A percentile compares a stretch with the other conserved stretches of the same genome.
Evolutionary conservation across 768 basidiomycete genomes (phyloP).

Genomic region (Tricholoma flavovirens): DNA sequence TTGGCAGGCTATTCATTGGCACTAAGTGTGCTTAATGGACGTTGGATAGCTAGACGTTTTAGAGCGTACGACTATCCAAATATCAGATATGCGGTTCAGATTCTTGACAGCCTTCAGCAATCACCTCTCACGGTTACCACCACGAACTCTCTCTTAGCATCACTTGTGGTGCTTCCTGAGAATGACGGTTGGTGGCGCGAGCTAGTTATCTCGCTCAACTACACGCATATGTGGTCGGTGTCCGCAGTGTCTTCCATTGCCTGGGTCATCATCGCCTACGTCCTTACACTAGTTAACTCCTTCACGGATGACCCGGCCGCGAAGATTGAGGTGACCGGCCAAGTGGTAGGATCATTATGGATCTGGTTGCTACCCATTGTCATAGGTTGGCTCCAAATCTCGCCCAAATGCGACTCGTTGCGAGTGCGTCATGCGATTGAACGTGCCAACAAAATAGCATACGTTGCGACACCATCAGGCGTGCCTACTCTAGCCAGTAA

Average conservation of each 20-base stretch:
- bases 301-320: constrained; percentile 19
- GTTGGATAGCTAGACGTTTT: constrained; percentile 35
- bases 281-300: constrained; percentile 32
- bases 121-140: constrained; percentile 29
- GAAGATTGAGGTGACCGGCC: constrained; percentile 28
- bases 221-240: constrained; percentile 33
- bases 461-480: constrained; percentile 17
- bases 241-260: constrained; percentile 33
- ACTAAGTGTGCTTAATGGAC: constrained; percentile 37
- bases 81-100: constrained; percentile 21
- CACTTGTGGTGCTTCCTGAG: constrained; percentile 35
- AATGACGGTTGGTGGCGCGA: constrained; percentile 40
- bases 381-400: constrained; percentile 37
- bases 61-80: constrained; percentile 26
- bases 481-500: neutral
- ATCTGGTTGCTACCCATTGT: constrained; percentile 41
- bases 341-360: constrained; percentile 37
- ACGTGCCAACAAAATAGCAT: constrained; percentile 25
- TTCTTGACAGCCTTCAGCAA: constrained; percentile 38
- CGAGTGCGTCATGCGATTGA: constrained; percentile 26
- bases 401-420: constrained; percentile 33
- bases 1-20: constrained; percentile 41
- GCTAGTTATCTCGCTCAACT: constrained; percentile 27
- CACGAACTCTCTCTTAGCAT: constrained; percentile 26
- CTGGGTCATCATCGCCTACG: constrained; percentile 41